Percentiles rank a stretch among this genome's conserved stretches.
Conservation (phyloP, 495 filamentous ascomycete genomes). For the Penicillium subrubescens region DNA sequence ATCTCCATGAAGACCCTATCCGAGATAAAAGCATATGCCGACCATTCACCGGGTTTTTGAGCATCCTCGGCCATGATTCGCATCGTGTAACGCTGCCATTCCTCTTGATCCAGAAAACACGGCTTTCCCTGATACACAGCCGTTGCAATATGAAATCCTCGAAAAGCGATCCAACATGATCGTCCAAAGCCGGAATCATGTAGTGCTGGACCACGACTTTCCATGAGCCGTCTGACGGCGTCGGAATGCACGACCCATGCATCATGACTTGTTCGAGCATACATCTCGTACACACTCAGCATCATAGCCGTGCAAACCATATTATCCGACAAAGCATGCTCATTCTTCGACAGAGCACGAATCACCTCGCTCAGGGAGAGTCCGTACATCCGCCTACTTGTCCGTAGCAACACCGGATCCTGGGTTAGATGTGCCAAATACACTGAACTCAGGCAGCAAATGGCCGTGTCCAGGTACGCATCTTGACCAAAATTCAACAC, state of each 20-base stretch:
- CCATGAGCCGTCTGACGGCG: constrained; percentile 35
- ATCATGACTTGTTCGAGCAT: constrained; percentile 31
- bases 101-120: constrained; percentile 36
- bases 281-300: constrained; percentile 43
- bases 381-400: constrained; percentile 36
- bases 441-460: constrained; percentile 35
- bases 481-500: constrained; percentile 27
- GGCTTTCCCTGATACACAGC: constrained; percentile 31
- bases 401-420: constrained; percentile 24
- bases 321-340: constrained; percentile 30
- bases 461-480: constrained; percentile 31
- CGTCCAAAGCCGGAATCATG: constrained; percentile 28
- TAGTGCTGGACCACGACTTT: constrained; percentile 23
- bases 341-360: constrained; percentile 23
- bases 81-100: constrained; percentile 30
- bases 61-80: constrained; percentile 30
- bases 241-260: constrained; percentile 39
- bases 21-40: constrained; percentile 25
- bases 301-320: constrained; percentile 39
- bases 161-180: constrained; percentile 35
- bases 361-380: constrained; percentile 28
- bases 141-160: constrained; percentile 36
- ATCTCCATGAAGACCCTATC: constrained; percentile 36
- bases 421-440: constrained; percentile 33
- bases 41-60: constrained; percentile 27